A percentile compares a stretch with the other conserved stretches of the same genome.
These are phyloP conservation scores for Paecilomyces fulvus DNA, from an alignment of 2,329 filamentous ascomycete genomes.

Conservation along the genomic window DNA sequence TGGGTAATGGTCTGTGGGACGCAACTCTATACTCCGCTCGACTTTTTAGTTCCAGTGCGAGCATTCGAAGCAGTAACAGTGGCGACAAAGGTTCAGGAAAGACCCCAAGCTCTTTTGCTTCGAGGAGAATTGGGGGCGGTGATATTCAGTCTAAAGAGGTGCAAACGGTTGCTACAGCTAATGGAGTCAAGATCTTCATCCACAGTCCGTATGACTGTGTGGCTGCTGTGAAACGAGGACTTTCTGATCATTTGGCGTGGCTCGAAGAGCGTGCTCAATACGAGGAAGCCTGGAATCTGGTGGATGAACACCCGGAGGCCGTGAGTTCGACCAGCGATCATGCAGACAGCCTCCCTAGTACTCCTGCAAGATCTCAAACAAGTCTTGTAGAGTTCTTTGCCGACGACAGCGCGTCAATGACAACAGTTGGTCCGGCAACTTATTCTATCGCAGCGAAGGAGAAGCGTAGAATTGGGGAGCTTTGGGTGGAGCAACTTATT, in stretches of 20 bases:
- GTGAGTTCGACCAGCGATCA: constrained; percentile 34
- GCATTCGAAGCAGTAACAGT: constrained; percentile 52
- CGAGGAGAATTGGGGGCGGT: constrained; percentile 40
- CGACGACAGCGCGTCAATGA: constrained; percentile 59
- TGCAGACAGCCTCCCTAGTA: constrained; percentile 23
- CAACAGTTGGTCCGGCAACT: constrained; percentile 49
- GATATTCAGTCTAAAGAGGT: constrained; percentile 31
- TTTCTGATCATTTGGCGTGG: constrained; percentile 80
- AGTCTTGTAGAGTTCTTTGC: constrained; percentile 60
- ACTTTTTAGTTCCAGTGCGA: constrained; percentile 79
- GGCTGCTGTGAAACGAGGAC: constrained; percentile 78
- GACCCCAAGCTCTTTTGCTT: constrained; percentile 45
- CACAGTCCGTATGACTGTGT: constrained; percentile 96
- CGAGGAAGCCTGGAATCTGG: constrained; percentile 76
- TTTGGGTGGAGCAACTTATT: constrained; percentile 85
- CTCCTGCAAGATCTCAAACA: constrained; percentile 26
- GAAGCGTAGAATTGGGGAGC: constrained; percentile 81
- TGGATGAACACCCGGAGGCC: constrained; percentile 78
- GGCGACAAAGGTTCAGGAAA: constrained; percentile 51
- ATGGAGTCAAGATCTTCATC: constrained; percentile 77
- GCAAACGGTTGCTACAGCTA: constrained; percentile 43
- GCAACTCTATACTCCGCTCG: constrained; percentile 78
- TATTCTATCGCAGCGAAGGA: constrained; percentile 70
- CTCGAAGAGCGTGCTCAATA: constrained; percentile 73
- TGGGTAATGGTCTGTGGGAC: constrained; percentile 75